A percentile compares a stretch with the other conserved stretches of the same genome.
Evolutionary conservation across 148 eudicot species (phyloP).

Genomic region (Rhododendron ferrugineum): DNA sequence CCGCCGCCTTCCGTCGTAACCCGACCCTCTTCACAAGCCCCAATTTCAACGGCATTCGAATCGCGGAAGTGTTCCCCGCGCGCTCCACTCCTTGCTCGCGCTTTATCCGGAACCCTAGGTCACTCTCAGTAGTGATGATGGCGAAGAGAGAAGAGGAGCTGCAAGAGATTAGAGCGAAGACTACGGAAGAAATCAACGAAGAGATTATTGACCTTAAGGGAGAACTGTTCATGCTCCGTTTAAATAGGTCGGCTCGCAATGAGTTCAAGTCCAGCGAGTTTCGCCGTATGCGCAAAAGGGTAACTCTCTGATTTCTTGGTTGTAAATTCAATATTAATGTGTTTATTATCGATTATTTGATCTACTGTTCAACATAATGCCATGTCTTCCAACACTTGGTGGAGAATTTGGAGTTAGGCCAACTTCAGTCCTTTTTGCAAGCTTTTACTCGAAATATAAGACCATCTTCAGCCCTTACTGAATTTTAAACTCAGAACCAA

Average conservation of each 20-base stretch:
- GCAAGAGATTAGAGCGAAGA: slow-evolving; percentile 65
- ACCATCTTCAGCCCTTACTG: too few species aligned
- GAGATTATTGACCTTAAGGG: slow-evolving; percentile 83
- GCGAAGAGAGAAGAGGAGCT: slow-evolving; percentile 71
- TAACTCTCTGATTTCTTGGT: slow-evolving; percentile 8
- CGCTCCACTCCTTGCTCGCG: slow-evolving; percentile 5
- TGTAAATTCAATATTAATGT: background rate
- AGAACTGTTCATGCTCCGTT: slow-evolving; percentile 85
- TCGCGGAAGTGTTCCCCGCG: slow-evolving; percentile 18
- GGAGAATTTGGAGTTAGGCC: background rate
- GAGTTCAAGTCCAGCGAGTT: slow-evolving; percentile 89
- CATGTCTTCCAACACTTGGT: background rate
- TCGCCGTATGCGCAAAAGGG: slow-evolving; percentile 77
- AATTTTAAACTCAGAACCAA: too few species aligned
- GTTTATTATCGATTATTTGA: background rate
- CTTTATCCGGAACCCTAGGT: slow-evolving; percentile 10
- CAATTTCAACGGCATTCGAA: slow-evolving; percentile 57
- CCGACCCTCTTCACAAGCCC: slow-evolving; percentile 13
- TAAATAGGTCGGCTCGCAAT: slow-evolving; percentile 61
- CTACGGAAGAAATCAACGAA: slow-evolving; percentile 69
- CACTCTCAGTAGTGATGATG: slow-evolving; percentile 53
- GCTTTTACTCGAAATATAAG: background rate
- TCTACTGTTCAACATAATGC: background rate
- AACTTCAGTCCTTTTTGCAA: background rate
- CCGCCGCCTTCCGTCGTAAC: slow-evolving; percentile 32